phyloP scores from a whole-genome alignment of 352 stramenopile species.

The Phytophthora citrophthora region DNA sequence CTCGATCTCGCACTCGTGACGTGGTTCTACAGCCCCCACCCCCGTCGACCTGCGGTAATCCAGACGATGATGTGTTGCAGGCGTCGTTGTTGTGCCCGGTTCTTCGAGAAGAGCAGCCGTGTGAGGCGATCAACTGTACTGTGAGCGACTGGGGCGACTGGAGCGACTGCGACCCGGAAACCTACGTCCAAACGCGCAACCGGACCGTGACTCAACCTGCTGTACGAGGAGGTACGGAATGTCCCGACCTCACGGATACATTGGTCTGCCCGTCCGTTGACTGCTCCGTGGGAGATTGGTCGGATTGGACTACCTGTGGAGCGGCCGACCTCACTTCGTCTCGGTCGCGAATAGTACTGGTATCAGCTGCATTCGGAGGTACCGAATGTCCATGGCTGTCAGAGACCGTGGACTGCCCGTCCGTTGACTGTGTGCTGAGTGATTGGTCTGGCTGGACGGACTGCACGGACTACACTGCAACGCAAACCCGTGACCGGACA shows the following conservation, averaged over 20 bases:
- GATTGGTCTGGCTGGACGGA: conserved; percentile 53
- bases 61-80: conserved; percentile 23
- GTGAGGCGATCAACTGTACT: conserved; percentile 54
- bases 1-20: conserved; percentile 48
- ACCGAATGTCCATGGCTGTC: conserved; percentile 35
- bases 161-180: conserved; percentile 47
- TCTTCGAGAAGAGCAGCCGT: conserved; percentile 48
- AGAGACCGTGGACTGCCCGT: conserved; percentile 46
- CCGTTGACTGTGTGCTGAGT: conserved; percentile 47
- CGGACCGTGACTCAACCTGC: conserved; percentile 47
- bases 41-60: conserved; percentile 33
- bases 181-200: conserved; percentile 44
- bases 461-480: conserved; percentile 51
- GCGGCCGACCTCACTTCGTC: conserved; percentile 30
- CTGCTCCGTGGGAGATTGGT: conserved; percentile 45
- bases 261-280: conserved; percentile 44
- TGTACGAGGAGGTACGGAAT: conserved; percentile 44
- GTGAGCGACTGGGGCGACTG: conserved; percentile 60
- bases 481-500: conserved; percentile 46
- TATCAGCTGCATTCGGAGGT: conserved; percentile 30
- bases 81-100: conserved; percentile 37
- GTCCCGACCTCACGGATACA: conserved; percentile 46
- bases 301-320: conserved; percentile 45
- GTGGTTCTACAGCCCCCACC: conserved; percentile 46
- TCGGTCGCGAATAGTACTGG: conserved; percentile 36